Conservation (phyloP, 805 yeast genomes). For the Saturnispora gosingensis region DNA sequence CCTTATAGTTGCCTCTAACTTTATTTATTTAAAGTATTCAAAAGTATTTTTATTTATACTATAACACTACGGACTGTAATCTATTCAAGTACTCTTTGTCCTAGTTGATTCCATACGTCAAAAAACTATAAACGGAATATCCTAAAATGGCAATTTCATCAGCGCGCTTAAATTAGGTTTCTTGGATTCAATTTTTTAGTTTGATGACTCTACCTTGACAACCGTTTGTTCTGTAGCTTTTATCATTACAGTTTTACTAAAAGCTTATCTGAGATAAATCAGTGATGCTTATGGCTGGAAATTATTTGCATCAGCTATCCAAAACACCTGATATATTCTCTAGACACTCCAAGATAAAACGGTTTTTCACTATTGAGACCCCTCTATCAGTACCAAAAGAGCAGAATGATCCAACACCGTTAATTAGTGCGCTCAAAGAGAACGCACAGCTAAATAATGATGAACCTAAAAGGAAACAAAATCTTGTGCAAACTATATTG, state of each 20-base stretch:
- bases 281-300: not conserved
- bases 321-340: too few relatives aligned
- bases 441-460: not conserved
- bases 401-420: not conserved
- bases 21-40: not conserved
- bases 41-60: not conserved
- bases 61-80: not conserved
- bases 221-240: not conserved
- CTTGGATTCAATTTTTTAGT: not conserved
- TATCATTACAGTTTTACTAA: too few relatives aligned
- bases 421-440: not conserved
- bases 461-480: conserved; percentile 37
- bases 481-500: conserved; percentile 72
- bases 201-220: not conserved
- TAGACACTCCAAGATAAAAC: too few relatives aligned
- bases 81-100: not conserved
- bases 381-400: not conserved
- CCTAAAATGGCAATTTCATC: conserved; percentile 2
- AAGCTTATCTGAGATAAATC: not conserved
- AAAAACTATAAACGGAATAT: not conserved
- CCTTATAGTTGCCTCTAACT: conserved; percentile 6
- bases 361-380: not conserved
- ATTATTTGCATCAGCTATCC: not conserved
- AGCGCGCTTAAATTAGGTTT: conserved; percentile 1
- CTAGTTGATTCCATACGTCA: not conserved